phyloP scores from a whole-genome alignment of 2,329 filamentous ascomycete genomes.

The Aspergillus intermedius region DNA sequence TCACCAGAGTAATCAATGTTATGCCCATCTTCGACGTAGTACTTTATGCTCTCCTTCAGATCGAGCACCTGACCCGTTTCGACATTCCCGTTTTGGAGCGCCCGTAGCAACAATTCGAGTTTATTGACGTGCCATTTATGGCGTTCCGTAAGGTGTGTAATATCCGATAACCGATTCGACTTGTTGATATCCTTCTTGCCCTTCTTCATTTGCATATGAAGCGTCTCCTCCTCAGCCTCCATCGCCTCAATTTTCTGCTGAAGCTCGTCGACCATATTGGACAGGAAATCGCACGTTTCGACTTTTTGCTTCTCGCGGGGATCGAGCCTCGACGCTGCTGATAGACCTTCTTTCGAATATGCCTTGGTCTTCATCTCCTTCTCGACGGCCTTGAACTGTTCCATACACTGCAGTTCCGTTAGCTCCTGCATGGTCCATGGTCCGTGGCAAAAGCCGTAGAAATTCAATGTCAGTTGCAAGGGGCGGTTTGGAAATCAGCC shows the following conservation, averaged over 20 bases:
- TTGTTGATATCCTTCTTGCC: slow-evolving; percentile 81
- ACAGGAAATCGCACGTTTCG: slow-evolving; percentile 80
- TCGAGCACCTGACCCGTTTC: slow-evolving; percentile 82
- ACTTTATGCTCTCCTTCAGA: slow-evolving; percentile 84
- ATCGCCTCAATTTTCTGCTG: slow-evolving; percentile 88
- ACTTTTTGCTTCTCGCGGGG: slow-evolving; percentile 96
- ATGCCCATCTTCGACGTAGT: slow-evolving; percentile 87
- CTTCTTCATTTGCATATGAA: slow-evolving; percentile 90
- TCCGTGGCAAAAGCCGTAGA: background rate
- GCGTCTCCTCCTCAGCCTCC: slow-evolving; percentile 79
- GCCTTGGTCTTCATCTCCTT: slow-evolving; percentile 99
- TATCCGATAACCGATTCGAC: slow-evolving; percentile 78
- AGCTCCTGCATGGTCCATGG: slow-evolving; percentile 11
- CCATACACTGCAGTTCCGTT: slow-evolving; percentile 58
- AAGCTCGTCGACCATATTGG: slow-evolving; percentile 81
- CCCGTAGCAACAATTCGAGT: slow-evolving; percentile 81
- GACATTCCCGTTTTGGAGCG: slow-evolving; percentile 85
- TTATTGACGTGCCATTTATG: slow-evolving; percentile 97
- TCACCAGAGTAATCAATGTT: slow-evolving; percentile 80
- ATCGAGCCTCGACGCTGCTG: slow-evolving; percentile 84
- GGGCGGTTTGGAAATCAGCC: slow-evolving; percentile 11
- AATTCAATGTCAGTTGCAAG: background rate
- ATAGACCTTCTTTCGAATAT: slow-evolving; percentile 95
- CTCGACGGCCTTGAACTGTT: slow-evolving; percentile 99
- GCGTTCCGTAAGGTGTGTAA: slow-evolving; percentile 76